These are phyloP conservation scores for Colletotrichum caudatum DNA, from an alignment of 2,329 filamentous ascomycete genomes.

Conservation along the genomic window DNA sequence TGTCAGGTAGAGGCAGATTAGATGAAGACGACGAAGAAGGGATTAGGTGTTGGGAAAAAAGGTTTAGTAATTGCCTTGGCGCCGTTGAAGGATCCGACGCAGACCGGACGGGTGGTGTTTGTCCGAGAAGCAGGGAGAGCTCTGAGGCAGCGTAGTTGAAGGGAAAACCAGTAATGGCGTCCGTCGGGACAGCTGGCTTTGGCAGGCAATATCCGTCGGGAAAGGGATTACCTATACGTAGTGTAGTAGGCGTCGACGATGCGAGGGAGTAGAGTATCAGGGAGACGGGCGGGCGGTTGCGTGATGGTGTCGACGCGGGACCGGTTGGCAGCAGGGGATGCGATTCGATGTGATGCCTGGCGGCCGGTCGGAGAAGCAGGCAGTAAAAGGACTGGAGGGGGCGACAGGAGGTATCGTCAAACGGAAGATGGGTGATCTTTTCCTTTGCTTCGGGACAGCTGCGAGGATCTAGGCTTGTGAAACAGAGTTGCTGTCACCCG, in stretches of 20 bases:
- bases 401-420: constrained; percentile 23
- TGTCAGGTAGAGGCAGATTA: neutral
- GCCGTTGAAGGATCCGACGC: neutral
- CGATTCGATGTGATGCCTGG: neutral
- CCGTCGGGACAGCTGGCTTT: too few relatives aligned
- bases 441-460: constrained; percentile 1
- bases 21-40: neutral
- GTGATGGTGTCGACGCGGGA: constrained; percentile 28
- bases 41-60: neutral
- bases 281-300: constrained; percentile 35
- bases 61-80: neutral
- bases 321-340: constrained; percentile 12
- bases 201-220: too few relatives aligned
- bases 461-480: constrained; percentile 29
- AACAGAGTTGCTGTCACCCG: constrained; percentile 28
- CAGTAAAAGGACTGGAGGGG: neutral
- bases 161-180: neutral
- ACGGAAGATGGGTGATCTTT: constrained; percentile 3
- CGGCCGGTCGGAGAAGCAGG: neutral
- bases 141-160: neutral
- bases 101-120: constrained; percentile 32
- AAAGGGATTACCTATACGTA: too few relatives aligned
- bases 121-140: constrained; percentile 14
- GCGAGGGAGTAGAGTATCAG: neutral
- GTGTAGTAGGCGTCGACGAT: neutral